These are phyloP conservation scores for Mycena pura DNA, from an alignment of 768 basidiomycete genomes.

Conservation along the genomic window DNA sequence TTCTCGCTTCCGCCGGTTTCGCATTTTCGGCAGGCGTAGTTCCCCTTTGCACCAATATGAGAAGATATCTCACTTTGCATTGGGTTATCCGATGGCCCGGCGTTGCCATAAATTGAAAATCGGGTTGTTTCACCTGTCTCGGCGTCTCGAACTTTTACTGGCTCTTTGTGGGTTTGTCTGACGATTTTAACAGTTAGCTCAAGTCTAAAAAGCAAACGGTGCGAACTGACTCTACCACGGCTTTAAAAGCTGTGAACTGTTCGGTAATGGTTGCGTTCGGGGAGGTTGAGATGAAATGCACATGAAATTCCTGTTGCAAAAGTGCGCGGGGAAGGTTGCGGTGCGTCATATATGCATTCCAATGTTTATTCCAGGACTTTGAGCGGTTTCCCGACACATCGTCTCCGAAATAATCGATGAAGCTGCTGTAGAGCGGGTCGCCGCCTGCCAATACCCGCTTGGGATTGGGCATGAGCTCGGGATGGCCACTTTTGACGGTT, in stretches of 20 bases:
- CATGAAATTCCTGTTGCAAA: slow-evolving; percentile 44
- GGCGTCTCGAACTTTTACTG: slow-evolving; percentile 41
- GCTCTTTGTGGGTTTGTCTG: slow-evolving; percentile 40
- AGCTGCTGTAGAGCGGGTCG: slow-evolving; percentile 38
- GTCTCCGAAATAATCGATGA: slow-evolving; percentile 44
- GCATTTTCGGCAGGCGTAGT: slow-evolving; percentile 49
- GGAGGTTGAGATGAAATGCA: slow-evolving; percentile 49
- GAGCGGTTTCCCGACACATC: slow-evolving; percentile 52
- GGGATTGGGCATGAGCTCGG: slow-evolving; percentile 41
- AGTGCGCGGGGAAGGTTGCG: slow-evolving; percentile 42
- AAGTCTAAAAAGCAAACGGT: not conserved
- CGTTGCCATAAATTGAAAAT: slow-evolving; percentile 36
- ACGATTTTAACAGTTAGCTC: too few species aligned
- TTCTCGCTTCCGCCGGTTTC: slow-evolving; percentile 41
- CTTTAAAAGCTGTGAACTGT: slow-evolving; percentile 42
- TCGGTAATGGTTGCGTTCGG: slow-evolving; percentile 43
- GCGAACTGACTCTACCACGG: slow-evolving; percentile 40
- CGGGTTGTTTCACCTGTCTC: slow-evolving; percentile 29
- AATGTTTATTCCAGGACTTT: slow-evolving; percentile 55
- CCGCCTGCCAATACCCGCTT: slow-evolving; percentile 37
- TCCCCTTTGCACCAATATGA: slow-evolving; percentile 50
- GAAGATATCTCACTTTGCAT: slow-evolving; percentile 44
- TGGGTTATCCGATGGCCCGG: slow-evolving; percentile 46
- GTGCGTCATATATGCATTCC: slow-evolving; percentile 47
- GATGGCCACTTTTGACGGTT: slow-evolving; percentile 31